phyloP scores from a whole-genome alignment of 2,329 filamentous ascomycete species.

The Aspergillus ruber region DNA sequence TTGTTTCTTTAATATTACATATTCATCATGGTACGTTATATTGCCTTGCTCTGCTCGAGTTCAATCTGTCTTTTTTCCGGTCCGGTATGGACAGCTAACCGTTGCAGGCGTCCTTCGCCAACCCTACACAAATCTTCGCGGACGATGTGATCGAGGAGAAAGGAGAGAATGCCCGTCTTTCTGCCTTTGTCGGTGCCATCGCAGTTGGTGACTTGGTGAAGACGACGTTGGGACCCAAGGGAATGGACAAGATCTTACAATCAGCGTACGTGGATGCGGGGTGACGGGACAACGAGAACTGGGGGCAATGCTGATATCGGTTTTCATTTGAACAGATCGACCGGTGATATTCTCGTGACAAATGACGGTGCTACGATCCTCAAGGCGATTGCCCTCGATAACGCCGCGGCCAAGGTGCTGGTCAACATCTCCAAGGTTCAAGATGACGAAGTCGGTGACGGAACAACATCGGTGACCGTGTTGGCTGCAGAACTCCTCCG shows the following conservation, averaged over 20 bases:
- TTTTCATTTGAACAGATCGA: constrained; percentile 55
- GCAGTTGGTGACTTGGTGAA: constrained; percentile 96
- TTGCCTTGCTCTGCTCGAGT: constrained; percentile 1
- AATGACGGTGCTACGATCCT: constrained; percentile 98
- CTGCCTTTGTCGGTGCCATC: constrained; percentile 97
- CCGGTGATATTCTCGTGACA: constrained; percentile 94
- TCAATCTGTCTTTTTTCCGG: neutral
- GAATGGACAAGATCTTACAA: constrained; percentile 98
- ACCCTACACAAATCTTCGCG: constrained; percentile 95
- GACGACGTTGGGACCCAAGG: constrained; percentile 93
- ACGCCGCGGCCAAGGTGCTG: constrained; percentile 93
- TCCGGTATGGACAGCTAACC: constrained; percentile 6
- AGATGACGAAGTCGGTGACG: constrained; percentile 96
- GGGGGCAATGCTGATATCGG: constrained; percentile 6
- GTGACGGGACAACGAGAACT: constrained; percentile 11
- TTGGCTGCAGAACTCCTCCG: constrained; percentile 89
- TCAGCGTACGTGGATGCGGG: constrained; percentile 63
- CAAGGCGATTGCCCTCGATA: constrained; percentile 96
- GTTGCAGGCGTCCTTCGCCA: constrained; percentile 42
- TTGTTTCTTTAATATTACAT: constrained; percentile 8
- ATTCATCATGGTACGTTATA: constrained; percentile 25
- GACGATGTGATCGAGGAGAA: constrained; percentile 97
- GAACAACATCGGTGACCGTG: constrained; percentile 95
- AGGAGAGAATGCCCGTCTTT: constrained; percentile 96
- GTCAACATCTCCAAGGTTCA: constrained; percentile 99